Evolutionary conservation across 139 green algal genomes (phyloP).

Genomic region (Tetraselmis striata): DNA sequence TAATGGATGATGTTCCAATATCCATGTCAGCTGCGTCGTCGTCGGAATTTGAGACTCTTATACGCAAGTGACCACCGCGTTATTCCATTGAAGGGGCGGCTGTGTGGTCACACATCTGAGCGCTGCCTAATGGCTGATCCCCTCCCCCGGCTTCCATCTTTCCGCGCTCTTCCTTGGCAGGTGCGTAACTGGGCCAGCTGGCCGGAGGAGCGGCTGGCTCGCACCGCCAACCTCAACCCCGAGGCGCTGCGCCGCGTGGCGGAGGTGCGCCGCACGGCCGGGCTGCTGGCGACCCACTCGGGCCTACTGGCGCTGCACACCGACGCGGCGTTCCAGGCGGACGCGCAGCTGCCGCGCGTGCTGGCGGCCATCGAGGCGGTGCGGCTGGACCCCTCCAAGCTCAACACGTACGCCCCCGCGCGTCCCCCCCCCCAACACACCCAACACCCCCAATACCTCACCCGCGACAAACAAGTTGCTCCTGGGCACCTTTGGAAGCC

Average conservation of each 20-base stretch:
- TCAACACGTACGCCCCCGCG: slow-evolving; percentile 9
- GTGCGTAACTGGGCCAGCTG: not conserved
- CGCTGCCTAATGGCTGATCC: not conserved
- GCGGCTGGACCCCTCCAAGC: slow-evolving; percentile 3
- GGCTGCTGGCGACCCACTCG: slow-evolving; percentile 17
- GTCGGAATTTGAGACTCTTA: too few species aligned
- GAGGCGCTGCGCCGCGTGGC: not conserved
- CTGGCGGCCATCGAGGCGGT: slow-evolving; percentile 12
- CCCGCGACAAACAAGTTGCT: too few species aligned
- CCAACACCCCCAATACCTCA: too few species aligned
- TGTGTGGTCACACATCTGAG: too few species aligned
- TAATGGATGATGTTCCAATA: too few species aligned
- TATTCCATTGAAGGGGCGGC: too few species aligned
- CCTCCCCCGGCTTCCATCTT: not conserved
- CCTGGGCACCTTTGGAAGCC: not conserved
- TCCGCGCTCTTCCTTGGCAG: not conserved
- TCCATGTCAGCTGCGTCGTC: too few species aligned
- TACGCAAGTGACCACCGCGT: too few species aligned
- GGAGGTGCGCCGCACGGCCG: slow-evolving; percentile 10
- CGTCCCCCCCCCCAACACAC: not conserved
- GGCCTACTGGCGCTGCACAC: slow-evolving; percentile 33
- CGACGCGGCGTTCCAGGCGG: slow-evolving; percentile 48
- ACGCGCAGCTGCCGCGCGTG: slow-evolving; percentile 23
- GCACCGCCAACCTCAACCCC: not conserved
- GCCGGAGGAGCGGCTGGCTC: not conserved